Evolutionary conservation across 2,329 filamentous ascomycete genomes (phyloP).

Genomic region (Aureobasidium sp.): DNA sequence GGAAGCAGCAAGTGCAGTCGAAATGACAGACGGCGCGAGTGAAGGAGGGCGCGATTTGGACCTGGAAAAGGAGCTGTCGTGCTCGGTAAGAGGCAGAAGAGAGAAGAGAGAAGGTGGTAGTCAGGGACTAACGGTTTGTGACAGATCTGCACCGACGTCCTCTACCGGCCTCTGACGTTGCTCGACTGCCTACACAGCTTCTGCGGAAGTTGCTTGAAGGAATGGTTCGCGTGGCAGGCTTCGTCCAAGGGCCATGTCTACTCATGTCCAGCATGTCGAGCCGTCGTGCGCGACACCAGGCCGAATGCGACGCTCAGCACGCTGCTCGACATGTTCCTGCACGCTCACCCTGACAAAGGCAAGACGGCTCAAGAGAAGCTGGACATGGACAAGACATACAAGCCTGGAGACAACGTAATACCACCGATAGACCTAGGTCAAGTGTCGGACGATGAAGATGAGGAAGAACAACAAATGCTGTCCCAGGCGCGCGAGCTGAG

Average conservation of each 20-base stretch:
- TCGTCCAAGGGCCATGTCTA: slow-evolving; percentile 52
- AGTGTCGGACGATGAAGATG: slow-evolving; percentile 45
- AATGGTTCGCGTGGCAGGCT: slow-evolving; percentile 86
- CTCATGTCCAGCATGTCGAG: slow-evolving; percentile 89
- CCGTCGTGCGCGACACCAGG: slow-evolving; percentile 73
- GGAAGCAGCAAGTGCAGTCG: not conserved
- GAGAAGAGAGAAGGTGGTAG: not conserved
- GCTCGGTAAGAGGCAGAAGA: slow-evolving; percentile 59
- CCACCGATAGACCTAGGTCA: slow-evolving; percentile 51
- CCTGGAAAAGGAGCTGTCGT: slow-evolving; percentile 88
- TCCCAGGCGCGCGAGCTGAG: slow-evolving; percentile 67
- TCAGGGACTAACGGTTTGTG: not conserved
- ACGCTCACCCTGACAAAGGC: slow-evolving; percentile 67
- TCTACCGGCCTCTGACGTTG: slow-evolving; percentile 32
- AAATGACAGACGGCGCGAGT: slow-evolving; percentile 3
- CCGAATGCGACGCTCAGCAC: slow-evolving; percentile 88
- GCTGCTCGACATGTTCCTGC: slow-evolving; percentile 78
- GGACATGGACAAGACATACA: slow-evolving; percentile 66
- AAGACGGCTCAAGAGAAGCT: slow-evolving; percentile 68
- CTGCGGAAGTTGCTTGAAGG: slow-evolving; percentile 88
- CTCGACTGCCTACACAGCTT: slow-evolving; percentile 55
- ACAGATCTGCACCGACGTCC: slow-evolving; percentile 85
- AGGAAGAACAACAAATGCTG: slow-evolving; percentile 50
- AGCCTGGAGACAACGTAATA: slow-evolving; percentile 71
- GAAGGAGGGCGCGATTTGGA: slow-evolving; percentile 44